Conservation (phyloP, 352 stramenopile species). For the Globisporangium abappressorium region DNA sequence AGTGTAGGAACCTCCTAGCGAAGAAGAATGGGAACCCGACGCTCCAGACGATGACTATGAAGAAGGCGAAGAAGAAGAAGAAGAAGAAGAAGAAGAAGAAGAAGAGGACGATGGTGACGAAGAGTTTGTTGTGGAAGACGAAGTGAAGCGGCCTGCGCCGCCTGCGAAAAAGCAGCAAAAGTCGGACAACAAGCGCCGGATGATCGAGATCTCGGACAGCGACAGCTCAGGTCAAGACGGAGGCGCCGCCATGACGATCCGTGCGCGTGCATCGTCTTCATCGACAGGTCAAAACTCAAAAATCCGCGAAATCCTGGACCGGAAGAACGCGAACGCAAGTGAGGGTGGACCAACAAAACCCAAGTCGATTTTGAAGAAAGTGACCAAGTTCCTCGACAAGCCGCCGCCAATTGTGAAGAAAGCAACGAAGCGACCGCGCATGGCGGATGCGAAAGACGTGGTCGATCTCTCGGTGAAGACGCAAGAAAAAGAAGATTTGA, state of each 20-base stretch:
- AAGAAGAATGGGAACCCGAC: slow-evolving; percentile 39
- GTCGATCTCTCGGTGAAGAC: slow-evolving; percentile 15
- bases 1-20: slow-evolving; percentile 9
- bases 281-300: slow-evolving; percentile 7
- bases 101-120: slow-evolving; percentile 20
- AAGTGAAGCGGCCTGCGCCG: slow-evolving; percentile 21
- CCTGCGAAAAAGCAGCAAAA: slow-evolving; percentile 7
- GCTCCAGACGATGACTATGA: slow-evolving; percentile 31
- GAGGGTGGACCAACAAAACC: slow-evolving; percentile 6
- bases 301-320: slow-evolving; percentile 11
- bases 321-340: slow-evolving; percentile 10
- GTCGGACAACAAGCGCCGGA: slow-evolving; percentile 40
- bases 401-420: slow-evolving; percentile 10
- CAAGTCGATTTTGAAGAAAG: slow-evolving; percentile 43
- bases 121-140: slow-evolving; percentile 35
- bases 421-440: slow-evolving; percentile 9
- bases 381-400: slow-evolving; percentile 18
- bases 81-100: slow-evolving; percentile 34
- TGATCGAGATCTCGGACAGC: slow-evolving; percentile 38
- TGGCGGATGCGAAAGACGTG: slow-evolving; percentile 18
- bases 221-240: slow-evolving; percentile 53
- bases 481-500: slow-evolving; percentile 22
- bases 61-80: slow-evolving; percentile 24
- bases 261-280: slow-evolving; percentile 3
- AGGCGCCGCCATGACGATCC: slow-evolving; percentile 6